Percentiles rank a stretch among this genome's conserved stretches.
These are phyloP conservation scores for Fraxinus ornus DNA, from an alignment of 305 asterid genomes.

Conservation along the genomic window DNA sequence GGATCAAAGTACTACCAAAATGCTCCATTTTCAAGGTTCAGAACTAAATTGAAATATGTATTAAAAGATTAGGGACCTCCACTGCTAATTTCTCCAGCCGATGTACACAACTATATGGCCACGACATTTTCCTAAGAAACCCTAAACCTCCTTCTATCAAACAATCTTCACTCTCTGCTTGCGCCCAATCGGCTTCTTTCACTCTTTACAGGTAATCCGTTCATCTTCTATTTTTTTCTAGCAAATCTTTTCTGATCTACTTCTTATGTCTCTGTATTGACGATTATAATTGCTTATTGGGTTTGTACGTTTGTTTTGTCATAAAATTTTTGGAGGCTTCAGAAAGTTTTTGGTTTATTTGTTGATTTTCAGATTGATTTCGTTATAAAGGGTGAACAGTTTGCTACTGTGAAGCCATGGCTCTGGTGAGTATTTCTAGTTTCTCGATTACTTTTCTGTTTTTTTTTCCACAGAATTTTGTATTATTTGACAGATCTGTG, in stretches of 20 bases:
- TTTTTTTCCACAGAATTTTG: background rate
- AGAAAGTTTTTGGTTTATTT: background rate
- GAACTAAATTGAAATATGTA: background rate
- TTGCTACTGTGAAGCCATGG: conserved; percentile 51
- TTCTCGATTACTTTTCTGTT: background rate
- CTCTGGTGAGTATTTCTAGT: conserved; percentile 54
- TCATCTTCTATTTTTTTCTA: background rate
- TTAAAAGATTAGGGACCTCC: background rate
- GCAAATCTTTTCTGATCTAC: conserved; percentile 9
- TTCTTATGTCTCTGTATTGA: background rate
- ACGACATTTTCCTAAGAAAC: background rate
- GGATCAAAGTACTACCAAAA: background rate
- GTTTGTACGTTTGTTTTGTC: background rate
- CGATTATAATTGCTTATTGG: background rate
- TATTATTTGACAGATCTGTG: conserved; percentile 33
- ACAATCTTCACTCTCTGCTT: conserved; percentile 12
- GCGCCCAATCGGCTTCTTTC: conserved; percentile 28
- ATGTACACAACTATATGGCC: conserved; percentile 16
- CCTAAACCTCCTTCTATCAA: conserved; percentile 6
- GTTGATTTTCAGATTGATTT: conserved; percentile 27
- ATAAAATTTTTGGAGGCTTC: background rate
- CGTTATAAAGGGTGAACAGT: conserved; percentile 19
- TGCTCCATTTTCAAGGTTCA: background rate
- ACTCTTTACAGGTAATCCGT: conserved; percentile 21
- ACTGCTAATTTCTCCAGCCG: background rate